A percentile compares a stretch with the other conserved stretches of the same genome.
phyloP scores from a whole-genome alignment of 768 basidiomycete genomes.

The Hericium rajendrae region DNA sequence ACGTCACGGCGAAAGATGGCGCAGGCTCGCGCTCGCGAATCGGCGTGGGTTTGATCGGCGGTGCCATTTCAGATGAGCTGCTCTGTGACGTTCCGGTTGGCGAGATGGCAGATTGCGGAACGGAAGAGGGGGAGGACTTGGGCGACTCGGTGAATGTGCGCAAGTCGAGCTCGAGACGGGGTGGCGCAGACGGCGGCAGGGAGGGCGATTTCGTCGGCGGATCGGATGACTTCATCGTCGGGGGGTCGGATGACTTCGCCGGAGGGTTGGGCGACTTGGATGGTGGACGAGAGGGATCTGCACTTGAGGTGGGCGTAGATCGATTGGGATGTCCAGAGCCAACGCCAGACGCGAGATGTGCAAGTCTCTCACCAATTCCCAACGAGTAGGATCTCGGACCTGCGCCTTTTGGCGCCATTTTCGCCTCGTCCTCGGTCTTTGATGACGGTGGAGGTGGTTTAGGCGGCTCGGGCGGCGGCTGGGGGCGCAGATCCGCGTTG shows the following conservation, averaged over 20 bases:
- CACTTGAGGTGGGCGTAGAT: background rate
- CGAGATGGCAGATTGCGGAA: conserved; percentile 9
- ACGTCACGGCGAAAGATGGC: conserved; percentile 27
- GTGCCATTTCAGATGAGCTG: conserved; percentile 10
- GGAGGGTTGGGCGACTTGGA: too few relatives aligned
- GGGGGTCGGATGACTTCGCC: background rate
- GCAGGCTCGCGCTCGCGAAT: conserved; percentile 23
- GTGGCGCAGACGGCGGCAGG: background rate
- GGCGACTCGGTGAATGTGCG: background rate
- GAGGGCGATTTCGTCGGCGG: background rate
- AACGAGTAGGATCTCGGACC: conserved; percentile 9
- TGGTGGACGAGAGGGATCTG: too few relatives aligned
- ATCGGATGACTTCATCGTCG: background rate
- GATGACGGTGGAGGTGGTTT: background rate
- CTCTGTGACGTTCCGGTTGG: conserved; percentile 11
- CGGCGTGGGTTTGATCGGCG: conserved; percentile 22
- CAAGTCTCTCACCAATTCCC: conserved; percentile 10
- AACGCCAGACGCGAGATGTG: conserved; percentile 7
- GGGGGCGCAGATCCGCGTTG: background rate
- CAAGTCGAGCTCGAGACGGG: background rate
- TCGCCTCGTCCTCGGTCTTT: background rate
- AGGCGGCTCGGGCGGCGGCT: background rate
- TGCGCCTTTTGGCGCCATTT: background rate
- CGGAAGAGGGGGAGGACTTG: conserved; percentile 18
- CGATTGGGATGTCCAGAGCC: background rate